Evolutionary conservation across 768 basidiomycete species (phyloP).

Genomic region (Suillus decipiens): DNA sequence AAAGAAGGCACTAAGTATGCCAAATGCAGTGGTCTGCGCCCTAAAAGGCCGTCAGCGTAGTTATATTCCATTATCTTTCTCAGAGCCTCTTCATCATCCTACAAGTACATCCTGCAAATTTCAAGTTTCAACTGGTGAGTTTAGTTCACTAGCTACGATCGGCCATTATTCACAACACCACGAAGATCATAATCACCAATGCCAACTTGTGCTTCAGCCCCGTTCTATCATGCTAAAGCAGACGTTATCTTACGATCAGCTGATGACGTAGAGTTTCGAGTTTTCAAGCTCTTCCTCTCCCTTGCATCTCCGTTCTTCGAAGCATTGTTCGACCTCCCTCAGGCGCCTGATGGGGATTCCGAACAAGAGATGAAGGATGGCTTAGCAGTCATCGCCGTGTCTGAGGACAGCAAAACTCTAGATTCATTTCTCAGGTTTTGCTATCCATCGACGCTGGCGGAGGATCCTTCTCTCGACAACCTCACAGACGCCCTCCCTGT

Average conservation of each 20-base stretch:
- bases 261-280: constrained; percentile 27
- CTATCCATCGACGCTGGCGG: constrained; percentile 26
- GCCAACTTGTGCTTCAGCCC: constrained; percentile 6
- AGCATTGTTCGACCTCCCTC: constrained; percentile 29
- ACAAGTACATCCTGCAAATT: background rate
- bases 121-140: background rate
- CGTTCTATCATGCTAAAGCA: constrained; percentile 12
- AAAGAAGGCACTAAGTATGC: background rate
- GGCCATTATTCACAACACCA: background rate
- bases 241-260: constrained; percentile 20
- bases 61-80: background rate
- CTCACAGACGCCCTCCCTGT: constrained; percentile 23
- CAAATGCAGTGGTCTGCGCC: background rate
- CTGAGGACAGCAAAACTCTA: constrained; percentile 23
- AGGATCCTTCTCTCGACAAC: constrained; percentile 19
- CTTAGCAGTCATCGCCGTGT: constrained; percentile 14
- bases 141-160: background rate
- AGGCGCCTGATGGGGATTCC: constrained; percentile 14
- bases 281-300: constrained; percentile 29
- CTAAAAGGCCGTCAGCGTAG: background rate
- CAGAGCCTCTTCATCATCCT: background rate
- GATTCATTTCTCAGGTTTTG: constrained; percentile 23
- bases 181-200: constrained; percentile 1
- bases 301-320: constrained; percentile 33
- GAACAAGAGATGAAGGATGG: constrained; percentile 11